phyloP scores from a whole-genome alignment of 148 eudicot species.

The Amaranthus cruentus region DNA sequence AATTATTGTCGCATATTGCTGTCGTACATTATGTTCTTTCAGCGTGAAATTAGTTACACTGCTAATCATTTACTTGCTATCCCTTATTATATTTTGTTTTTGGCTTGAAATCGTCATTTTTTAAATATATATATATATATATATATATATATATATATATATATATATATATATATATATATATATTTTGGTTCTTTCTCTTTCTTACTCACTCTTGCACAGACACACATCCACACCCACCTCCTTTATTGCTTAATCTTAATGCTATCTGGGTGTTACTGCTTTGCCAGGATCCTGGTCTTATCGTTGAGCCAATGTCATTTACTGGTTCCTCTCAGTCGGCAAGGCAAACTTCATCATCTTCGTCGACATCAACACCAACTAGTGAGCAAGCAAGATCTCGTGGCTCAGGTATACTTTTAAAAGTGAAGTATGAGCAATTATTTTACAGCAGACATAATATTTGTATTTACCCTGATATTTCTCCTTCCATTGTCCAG shows the following conservation, averaged over 20 bases:
- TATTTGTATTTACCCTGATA: not conserved
- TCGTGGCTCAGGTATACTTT: slow-evolving; percentile 50
- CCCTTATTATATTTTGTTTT: not conserved
- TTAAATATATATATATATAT: no score
- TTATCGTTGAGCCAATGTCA: slow-evolving; percentile 80
- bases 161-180: no score
- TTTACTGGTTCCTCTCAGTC: slow-evolving; percentile 56
- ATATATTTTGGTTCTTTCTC: not conserved
- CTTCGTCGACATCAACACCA: slow-evolving; percentile 49
- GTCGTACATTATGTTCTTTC: not conserved
- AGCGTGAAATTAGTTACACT: not conserved
- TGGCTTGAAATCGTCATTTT: not conserved
- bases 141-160: no score
- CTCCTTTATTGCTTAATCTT: not conserved
- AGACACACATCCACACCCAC: not conserved
- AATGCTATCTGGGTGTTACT: slow-evolving; percentile 16
- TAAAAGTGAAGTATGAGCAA: not conserved
- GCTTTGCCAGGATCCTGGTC: slow-evolving; percentile 67
- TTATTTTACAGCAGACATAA: not conserved
- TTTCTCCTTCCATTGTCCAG: slow-evolving; percentile 31
- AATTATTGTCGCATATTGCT: not conserved
- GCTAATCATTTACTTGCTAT: not conserved
- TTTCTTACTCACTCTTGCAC: not conserved
- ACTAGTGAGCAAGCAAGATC: slow-evolving; percentile 48
- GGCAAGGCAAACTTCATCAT: slow-evolving; percentile 46